Evolutionary conservation across 2,329 filamentous ascomycete species (phyloP).

Genomic region (Sarocladiaceae sp.): DNA sequence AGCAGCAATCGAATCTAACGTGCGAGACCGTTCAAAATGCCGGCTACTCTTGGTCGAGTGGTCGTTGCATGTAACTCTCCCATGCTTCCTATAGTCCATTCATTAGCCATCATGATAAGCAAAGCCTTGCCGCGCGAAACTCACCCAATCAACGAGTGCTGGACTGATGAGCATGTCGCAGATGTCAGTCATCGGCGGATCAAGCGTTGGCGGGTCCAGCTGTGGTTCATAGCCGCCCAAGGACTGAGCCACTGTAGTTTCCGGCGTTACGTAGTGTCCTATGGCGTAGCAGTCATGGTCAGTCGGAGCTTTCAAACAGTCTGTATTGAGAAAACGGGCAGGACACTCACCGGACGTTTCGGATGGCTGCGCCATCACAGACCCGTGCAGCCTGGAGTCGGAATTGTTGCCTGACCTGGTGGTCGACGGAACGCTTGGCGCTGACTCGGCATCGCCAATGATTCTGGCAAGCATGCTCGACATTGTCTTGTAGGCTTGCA

Average conservation of each 20-base stretch:
- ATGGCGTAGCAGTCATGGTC: too few species aligned
- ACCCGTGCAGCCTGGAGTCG: too few species aligned
- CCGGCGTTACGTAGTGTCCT: background rate
- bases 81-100: background rate
- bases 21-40: too few species aligned
- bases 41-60: background rate
- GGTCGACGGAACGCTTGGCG: background rate
- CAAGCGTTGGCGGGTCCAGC: background rate
- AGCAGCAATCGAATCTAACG: too few species aligned
- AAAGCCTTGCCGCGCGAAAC: background rate
- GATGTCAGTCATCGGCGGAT: conserved; percentile 2
- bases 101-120: too few species aligned
- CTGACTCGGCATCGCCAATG: background rate
- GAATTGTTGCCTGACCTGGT: background rate
- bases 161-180: conserved; percentile 6
- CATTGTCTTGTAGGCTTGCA: conserved; percentile 8
- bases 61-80: background rate
- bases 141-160: conserved; percentile 5
- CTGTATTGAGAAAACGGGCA: background rate
- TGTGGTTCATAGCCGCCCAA: background rate
- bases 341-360: background rate
- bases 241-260: background rate
- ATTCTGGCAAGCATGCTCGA: conserved; percentile 2
- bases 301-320: background rate
- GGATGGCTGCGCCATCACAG: background rate